A percentile compares a stretch with the other conserved stretches of the same genome.
These are phyloP conservation scores for Umbelopsis vinacea DNA, from an alignment of 192 early-diverging fungal genomes.

Conservation along the genomic window DNA sequence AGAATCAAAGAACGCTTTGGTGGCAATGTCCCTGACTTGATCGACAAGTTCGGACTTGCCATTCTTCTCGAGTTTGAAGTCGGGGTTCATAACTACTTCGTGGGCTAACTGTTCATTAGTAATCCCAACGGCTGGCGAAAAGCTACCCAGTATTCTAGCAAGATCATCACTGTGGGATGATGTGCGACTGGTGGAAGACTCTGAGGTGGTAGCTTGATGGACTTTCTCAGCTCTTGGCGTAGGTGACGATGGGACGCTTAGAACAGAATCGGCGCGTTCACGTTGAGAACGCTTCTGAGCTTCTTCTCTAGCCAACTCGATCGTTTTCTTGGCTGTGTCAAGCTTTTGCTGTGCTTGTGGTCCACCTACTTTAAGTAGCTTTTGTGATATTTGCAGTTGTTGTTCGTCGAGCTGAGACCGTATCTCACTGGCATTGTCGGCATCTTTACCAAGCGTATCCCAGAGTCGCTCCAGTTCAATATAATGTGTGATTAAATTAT, in stretches of 20 bases:
- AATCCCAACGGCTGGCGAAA: slow-evolving; percentile 42
- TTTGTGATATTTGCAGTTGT: slow-evolving; percentile 43
- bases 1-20: slow-evolving; percentile 73
- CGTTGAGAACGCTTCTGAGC: slow-evolving; percentile 18
- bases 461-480: slow-evolving; percentile 69
- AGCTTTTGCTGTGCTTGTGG: slow-evolving; percentile 30
- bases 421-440: slow-evolving; percentile 59
- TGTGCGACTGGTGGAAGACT: background rate
- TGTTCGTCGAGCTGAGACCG: slow-evolving; percentile 63
- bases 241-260: slow-evolving; percentile 11
- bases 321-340: slow-evolving; percentile 23
- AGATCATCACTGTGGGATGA: slow-evolving; percentile 38
- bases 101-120: slow-evolving; percentile 76
- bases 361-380: slow-evolving; percentile 35
- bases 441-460: slow-evolving; percentile 57
- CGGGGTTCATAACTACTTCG: slow-evolving; percentile 76
- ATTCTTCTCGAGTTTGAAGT: slow-evolving; percentile 61
- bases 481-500: slow-evolving; percentile 67
- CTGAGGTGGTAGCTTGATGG: slow-evolving; percentile 1
- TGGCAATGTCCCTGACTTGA: slow-evolving; percentile 61
- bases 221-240: slow-evolving; percentile 15
- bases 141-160: slow-evolving; percentile 39
- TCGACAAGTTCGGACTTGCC: slow-evolving; percentile 51
- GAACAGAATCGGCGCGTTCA: slow-evolving; percentile 10
- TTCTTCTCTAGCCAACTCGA: slow-evolving; percentile 23